Evolutionary conservation across 2,329 filamentous ascomycete genomes (phyloP).

Genomic region (Pyrenochaeta sp.): DNA sequence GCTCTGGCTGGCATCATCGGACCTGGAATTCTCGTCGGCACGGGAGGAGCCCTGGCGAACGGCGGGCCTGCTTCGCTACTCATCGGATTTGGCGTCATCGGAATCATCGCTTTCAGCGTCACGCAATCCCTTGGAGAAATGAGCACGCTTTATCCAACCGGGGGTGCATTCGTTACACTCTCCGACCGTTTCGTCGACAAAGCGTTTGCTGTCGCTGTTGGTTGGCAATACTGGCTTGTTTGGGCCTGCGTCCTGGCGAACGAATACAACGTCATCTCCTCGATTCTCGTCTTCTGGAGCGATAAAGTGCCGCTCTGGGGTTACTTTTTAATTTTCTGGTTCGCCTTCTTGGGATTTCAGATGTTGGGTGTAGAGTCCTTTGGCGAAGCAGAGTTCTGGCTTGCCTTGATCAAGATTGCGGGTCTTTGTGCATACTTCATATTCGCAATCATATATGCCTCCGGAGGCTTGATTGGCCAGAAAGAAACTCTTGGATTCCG

Average conservation of each 20-base stretch:
- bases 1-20: conserved; percentile 65
- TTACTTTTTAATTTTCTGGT: conserved; percentile 55
- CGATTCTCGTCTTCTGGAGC: conserved; percentile 72
- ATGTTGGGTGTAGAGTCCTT: conserved; percentile 53
- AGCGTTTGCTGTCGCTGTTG: conserved; percentile 36
- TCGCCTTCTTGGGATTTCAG: conserved; percentile 49
- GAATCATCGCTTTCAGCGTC: conserved; percentile 70
- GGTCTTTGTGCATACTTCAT: conserved; percentile 52
- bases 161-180: conserved; percentile 75
- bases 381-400: conserved; percentile 55
- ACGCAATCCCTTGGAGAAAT: conserved; percentile 80
- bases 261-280: conserved; percentile 75
- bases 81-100: conserved; percentile 79
- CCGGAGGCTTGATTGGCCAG: conserved; percentile 39
- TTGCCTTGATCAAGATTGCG: conserved; percentile 51
- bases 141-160: conserved; percentile 75
- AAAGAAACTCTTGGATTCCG: conserved; percentile 45
- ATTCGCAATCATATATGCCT: conserved; percentile 52
- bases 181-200: conserved; percentile 67
- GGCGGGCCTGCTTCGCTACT: conserved; percentile 76
- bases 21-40: conserved; percentile 75
- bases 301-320: conserved; percentile 56
- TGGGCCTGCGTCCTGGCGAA: conserved; percentile 73
- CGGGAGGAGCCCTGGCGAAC: conserved; percentile 71
- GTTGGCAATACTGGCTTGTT: conserved; percentile 59